phyloP scores from a whole-genome alignment of 2,329 filamentous ascomycete species.

The Aaosphaeria pasadenensis region DNA sequence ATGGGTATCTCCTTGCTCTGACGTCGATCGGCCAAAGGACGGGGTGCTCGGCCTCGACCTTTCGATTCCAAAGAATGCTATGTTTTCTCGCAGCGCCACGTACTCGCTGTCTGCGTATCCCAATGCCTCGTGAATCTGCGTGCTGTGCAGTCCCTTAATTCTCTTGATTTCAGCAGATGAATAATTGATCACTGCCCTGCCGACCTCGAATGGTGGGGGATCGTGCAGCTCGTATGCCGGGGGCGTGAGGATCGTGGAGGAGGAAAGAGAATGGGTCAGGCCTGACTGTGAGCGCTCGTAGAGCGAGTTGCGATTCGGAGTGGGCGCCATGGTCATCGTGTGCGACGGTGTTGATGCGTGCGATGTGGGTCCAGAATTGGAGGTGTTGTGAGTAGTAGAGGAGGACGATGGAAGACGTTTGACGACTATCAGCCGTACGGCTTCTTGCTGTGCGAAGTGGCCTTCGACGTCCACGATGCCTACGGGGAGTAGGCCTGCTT shows the following conservation, averaged over 20 bases:
- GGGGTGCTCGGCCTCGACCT: conserved; percentile 38
- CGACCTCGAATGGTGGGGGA: conserved; percentile 64
- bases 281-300: conserved; percentile 7
- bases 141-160: conserved; percentile 81
- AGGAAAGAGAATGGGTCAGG: conserved; percentile 10
- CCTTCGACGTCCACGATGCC: conserved; percentile 91
- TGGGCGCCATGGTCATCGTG: conserved; percentile 8
- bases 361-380: conserved; percentile 4
- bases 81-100: conserved; percentile 82
- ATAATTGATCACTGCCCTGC: conserved; percentile 89
- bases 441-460: conserved; percentile 86
- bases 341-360: neutral
- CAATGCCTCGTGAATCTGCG: conserved; percentile 73
- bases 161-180: conserved; percentile 76
- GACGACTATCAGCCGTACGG: conserved; percentile 81
- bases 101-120: conserved; percentile 96
- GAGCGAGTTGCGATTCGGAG: conserved; percentile 12
- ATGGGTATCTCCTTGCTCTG: no score
- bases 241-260: conserved; percentile 11
- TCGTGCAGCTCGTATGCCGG: conserved; percentile 30
- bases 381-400: neutral
- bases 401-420: conserved; percentile 45
- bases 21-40: conserved; percentile 10
- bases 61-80: conserved; percentile 64
- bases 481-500: conserved; percentile 83